Evolutionary conservation across 2,329 filamentous ascomycete species (phyloP).

Genomic region (Claviceps cyperi): DNA sequence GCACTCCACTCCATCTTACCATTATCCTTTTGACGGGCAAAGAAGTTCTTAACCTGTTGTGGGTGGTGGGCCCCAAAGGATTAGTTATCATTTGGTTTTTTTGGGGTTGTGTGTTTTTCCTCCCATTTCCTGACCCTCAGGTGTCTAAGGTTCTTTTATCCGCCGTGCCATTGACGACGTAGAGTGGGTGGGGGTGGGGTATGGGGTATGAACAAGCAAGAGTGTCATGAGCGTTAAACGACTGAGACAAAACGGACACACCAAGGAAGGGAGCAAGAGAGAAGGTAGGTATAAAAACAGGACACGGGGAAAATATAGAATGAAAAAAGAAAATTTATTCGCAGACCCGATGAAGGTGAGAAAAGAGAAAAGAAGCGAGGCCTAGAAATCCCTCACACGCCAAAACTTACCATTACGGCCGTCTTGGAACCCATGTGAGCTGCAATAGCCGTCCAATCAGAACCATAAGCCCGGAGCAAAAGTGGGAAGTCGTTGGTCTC

Average conservation of each 20-base stretch:
- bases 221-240: background rate
- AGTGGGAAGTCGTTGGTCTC: constrained; percentile 65
- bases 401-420: constrained; percentile 57
- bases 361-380: background rate
- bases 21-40: constrained; percentile 46
- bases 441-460: constrained; percentile 64
- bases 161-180: background rate
- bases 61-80: background rate
- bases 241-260: background rate
- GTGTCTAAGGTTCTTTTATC: background rate
- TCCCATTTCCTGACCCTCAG: too few species aligned
- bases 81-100: background rate
- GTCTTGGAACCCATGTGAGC: constrained; percentile 73
- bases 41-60: constrained; percentile 56
- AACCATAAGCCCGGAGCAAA: constrained; percentile 60
- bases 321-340: background rate
- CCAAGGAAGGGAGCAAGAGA: background rate
- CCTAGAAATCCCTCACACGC: too few species aligned
- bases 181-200: background rate
- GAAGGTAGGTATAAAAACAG: background rate
- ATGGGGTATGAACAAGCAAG: background rate
- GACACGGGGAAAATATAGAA: background rate
- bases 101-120: background rate
- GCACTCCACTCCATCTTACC: constrained; percentile 43
- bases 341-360: too few species aligned